phyloP scores from a whole-genome alignment of 1,284 basidiomycete genomes.

The Cerrena zonata region DNA sequence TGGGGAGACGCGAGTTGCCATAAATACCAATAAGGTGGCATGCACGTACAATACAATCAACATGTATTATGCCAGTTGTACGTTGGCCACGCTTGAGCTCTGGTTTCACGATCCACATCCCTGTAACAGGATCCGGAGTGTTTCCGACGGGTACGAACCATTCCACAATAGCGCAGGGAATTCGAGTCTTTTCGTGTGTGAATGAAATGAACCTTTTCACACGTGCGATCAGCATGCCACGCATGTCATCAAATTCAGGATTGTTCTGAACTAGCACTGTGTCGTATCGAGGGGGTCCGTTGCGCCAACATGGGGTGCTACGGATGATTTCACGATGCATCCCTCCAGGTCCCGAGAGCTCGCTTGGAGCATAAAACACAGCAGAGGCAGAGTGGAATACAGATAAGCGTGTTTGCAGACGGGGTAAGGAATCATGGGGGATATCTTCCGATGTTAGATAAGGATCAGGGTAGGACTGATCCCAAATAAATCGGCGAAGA shows the following conservation, averaged over 20 bases:
- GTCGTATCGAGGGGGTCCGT: background rate
- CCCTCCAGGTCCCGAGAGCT: conserved; percentile 1
- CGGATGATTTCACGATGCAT: conserved; percentile 17
- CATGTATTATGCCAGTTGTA: background rate
- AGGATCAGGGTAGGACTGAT: background rate
- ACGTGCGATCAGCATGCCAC: background rate
- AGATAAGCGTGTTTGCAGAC: conserved; percentile 16
- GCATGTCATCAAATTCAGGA: background rate
- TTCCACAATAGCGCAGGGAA: conserved; percentile 1
- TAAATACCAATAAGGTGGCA: background rate
- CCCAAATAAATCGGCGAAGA: background rate
- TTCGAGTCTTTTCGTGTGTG: background rate
- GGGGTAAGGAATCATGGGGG: background rate
- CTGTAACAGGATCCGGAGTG: background rate
- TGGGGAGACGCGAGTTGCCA: background rate
- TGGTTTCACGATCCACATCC: background rate
- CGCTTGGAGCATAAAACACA: conserved; percentile 5
- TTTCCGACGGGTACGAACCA: background rate
- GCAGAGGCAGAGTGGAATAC: conserved; percentile 19
- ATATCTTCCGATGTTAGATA: background rate
- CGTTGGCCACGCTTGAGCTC: background rate
- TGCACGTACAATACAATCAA: background rate
- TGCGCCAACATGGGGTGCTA: conserved; percentile 8
- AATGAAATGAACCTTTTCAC: conserved; percentile 7
- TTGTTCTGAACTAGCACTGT: background rate